Base-by-base conservation (phyloP, 208 protist genomes). In the Crithidia mellificae region DNA sequence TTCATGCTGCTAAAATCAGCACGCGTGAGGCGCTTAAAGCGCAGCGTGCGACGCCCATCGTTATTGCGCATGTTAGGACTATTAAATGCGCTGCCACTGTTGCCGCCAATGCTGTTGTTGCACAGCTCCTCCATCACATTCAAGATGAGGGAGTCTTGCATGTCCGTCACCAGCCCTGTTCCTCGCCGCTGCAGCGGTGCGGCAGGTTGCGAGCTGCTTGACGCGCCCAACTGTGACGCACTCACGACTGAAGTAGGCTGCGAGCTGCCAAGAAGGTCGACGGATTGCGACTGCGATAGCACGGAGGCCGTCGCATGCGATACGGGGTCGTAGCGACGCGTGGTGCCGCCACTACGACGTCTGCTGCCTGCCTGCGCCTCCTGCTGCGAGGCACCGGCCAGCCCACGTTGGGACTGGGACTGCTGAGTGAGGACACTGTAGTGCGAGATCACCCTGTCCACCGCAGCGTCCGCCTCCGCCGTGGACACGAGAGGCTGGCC, bases 61-160 rank as follows among this genome's bases (percentile, higher is more conserved):
- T n/a, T n/a, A n/a, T n/a, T n/a, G n/a, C n/a, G n/a, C n/a, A n/a
- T n/a, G n/a, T n/a, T n/a, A n/a, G n/a, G n/a, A n/a, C n/a, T n/a
- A n/a, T n/a, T n/a, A n/a, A n/a, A n/a, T n/a, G n/a, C n/a, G n/a
- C n/a, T n/a, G n/a, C n/a, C n/a, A n/a, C n/a, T n/a, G n/a, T n/a
- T n/a, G n/a, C n/a, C n/a, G n/a, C n/a, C n/a, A n/a, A n/a, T n/a
- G n/a, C n/a, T n/a, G n/a, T n/a, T 12, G 0, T 6, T 47, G 57
- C 83, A 92, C 2, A 92, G 61, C 44, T 73, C 70, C 15, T 49
- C 71, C 6, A 92, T 29, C 6, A 80, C 82, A 34, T 86, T 73
- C 20, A 89, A 72, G 17, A 87, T 6, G 30, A 86, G 83, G 0
- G 81, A 78, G 38, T 81, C 74, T n/a, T 78, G 65, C n/a, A 87